phyloP scores from a whole-genome alignment of 345 rosid species.

The Ceriops decandra region DNA sequence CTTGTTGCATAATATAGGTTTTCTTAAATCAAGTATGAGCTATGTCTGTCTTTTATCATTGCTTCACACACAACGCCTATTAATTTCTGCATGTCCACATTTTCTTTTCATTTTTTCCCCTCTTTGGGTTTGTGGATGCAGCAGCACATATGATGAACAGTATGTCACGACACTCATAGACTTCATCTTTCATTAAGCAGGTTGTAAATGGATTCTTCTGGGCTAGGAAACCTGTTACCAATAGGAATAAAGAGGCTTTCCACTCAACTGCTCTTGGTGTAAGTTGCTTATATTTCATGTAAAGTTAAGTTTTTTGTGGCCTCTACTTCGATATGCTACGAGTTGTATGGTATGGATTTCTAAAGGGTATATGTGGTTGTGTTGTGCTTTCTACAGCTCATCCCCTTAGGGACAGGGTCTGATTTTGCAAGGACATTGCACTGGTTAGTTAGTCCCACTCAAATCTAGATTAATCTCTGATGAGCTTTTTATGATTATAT shows the following conservation, averaged over 20 bases:
- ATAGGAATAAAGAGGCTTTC: constrained; percentile 40
- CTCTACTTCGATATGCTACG: constrained; percentile 1
- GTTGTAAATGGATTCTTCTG: constrained; percentile 94
- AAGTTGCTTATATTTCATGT: constrained; percentile 30
- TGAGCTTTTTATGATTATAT: neutral
- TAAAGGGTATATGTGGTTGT: constrained; percentile 17
- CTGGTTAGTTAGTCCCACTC: constrained; percentile 60
- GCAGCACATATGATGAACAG: neutral
- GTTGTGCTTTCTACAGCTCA: constrained; percentile 50
- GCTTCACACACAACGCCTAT: too few relatives aligned
- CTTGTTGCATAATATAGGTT: too few relatives aligned
- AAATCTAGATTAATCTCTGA: constrained; percentile 9
- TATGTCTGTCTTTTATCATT: too few relatives aligned
- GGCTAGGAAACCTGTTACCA: constrained; percentile 63
- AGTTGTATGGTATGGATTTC: constrained; percentile 9
- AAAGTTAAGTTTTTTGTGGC: neutral
- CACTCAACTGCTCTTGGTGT: constrained; percentile 90
- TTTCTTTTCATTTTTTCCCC: neutral
- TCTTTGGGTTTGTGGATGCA: neutral
- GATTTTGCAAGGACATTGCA: constrained; percentile 93
- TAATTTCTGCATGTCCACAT: too few relatives aligned
- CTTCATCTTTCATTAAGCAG: constrained; percentile 35
- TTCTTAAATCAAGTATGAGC: too few relatives aligned
- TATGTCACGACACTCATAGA: neutral
- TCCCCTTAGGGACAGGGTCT: constrained; percentile 94